phyloP scores from a whole-genome alignment of 495 filamentous ascomycete species.

The Filosporella fistucella region DNA sequence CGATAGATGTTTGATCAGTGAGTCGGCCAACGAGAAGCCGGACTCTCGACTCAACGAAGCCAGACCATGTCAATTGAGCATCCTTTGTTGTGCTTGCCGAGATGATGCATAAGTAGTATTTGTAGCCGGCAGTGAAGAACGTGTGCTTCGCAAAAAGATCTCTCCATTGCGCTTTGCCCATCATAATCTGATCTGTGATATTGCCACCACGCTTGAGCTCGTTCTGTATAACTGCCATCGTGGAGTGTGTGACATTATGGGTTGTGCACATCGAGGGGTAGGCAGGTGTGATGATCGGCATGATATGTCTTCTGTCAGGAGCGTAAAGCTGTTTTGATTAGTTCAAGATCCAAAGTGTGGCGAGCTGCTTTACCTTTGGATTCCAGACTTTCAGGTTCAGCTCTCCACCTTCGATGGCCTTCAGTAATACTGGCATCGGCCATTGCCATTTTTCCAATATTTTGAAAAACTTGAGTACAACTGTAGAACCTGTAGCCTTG shows the following conservation, averaged over 20 bases:
- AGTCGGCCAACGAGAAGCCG: slow-evolving; percentile 76
- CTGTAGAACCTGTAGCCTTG: slow-evolving; percentile 76
- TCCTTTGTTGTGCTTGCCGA: slow-evolving; percentile 83
- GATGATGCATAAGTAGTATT: slow-evolving; percentile 88
- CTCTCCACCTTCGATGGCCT: slow-evolving; percentile 74
- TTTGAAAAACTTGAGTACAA: slow-evolving; percentile 89
- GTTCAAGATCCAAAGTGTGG: not conserved
- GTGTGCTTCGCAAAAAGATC: slow-evolving; percentile 82
- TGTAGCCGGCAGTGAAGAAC: slow-evolving; percentile 90
- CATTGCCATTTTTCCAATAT: slow-evolving; percentile 90
- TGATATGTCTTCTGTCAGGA: slow-evolving; percentile 74
- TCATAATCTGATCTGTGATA: slow-evolving; percentile 77
- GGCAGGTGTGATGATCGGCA: slow-evolving; percentile 96
- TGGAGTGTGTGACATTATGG: slow-evolving; percentile 85
- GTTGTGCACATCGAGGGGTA: slow-evolving; percentile 97
- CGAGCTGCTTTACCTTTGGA: slow-evolving; percentile 58
- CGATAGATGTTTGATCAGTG: slow-evolving; percentile 68
- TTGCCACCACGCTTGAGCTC: slow-evolving; percentile 75
- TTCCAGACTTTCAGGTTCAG: slow-evolving; percentile 89
- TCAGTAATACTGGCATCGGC: slow-evolving; percentile 87
- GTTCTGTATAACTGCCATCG: slow-evolving; percentile 73
- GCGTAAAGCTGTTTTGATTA: slow-evolving; percentile 4
- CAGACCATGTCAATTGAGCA: slow-evolving; percentile 81
- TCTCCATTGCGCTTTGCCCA: slow-evolving; percentile 72
- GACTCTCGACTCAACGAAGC: slow-evolving; percentile 88